Evolutionary conservation across 495 filamentous ascomycete genomes (phyloP), one percentile per base, ranked within the genome.

Genomic region (Penicillium antarcticum): DNA sequence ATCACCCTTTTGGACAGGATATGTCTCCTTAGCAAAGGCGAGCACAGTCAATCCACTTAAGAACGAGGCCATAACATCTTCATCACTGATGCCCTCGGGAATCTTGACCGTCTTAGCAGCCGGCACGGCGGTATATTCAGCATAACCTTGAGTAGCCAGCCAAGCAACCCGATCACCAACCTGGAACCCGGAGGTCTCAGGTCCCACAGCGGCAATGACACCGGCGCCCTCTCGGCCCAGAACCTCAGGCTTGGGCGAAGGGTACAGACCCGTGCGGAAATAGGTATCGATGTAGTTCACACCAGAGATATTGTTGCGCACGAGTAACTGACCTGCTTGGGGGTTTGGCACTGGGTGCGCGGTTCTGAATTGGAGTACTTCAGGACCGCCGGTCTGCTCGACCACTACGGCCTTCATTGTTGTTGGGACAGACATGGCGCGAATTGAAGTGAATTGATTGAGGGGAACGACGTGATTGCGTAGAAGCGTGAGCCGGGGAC

Each of bases 271-370:
- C 9, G 82, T 85, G 57, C 92, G 90, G 83, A 92, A 95, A 70
- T 97, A 96, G 37, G 87, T 88, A 56, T 74, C 70, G 65, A 97
- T 96, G 71, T 84, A 97, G 69, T 97, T 96, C 46, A 97, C 74
- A 14, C 92, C 92, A 38, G 88, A 80, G 60, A 82, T 87, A 48
- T 89, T 82, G 64, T 97, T 97, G 69, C 88, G 88, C 40, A 97
- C 81, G 3, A 97, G 79, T 24, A 97, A 53, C 51, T 97, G 77
- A 40, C 84, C 86, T 36, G 86, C 82, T 44, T 81, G 69, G 24
- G 85, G 83, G 19, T 75, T 71, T 0, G 92, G 91, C 9, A 96
- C 84, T 17, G 90, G 90, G 4, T 91, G 63, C 57, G 91, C 81
- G 41, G 84, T 83, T 62, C 77, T 85, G 69, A 87, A 83, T 56